Evolutionary conservation across 305 asterid genomes (phyloP), one percentile per base, ranked within the genome.

Genomic region (Euphrasia arctica): DNA sequence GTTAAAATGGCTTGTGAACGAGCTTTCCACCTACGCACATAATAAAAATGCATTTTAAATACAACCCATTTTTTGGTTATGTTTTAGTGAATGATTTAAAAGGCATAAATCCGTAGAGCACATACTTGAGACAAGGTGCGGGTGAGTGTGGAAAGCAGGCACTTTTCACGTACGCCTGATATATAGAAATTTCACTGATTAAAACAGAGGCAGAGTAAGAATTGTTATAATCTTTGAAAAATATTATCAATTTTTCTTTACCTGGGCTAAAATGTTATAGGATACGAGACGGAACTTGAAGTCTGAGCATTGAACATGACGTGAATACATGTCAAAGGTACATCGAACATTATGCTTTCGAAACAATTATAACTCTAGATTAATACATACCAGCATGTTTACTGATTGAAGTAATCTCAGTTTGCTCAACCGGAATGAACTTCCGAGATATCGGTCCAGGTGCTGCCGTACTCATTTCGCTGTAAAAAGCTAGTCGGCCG

Each of bases 201-300:
- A 13, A 51, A 51, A 15, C 9, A 39, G 43, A 7, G 43, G 0
- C 9, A 1, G 9, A 1, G 9, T 7, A 6, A 39, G 10, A 34
- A 5, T 34, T 34, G 10, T 39, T 7, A 4, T 0, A 0, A 39
- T 32, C 5, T 50, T 39, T 48, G 13, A 54, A 34, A 9, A 64
- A 11, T 18, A 29, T 18, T 59, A 3, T 3, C 4, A 22, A 5
- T 57, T 34, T 28, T 31, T 6, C 11, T 67, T 57, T 78, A 91
- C 96, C 95, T 89, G 98, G 70, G 96, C 97, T 83, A 92, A 78
- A 62, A 87, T 79, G 76, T 91, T 91, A 69, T 91, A 91, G 25
- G 98, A 89, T 25, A 87, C 91, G 47, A 91, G 77, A 62, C 95
- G 79, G 82, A 92, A 87, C 65, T 70, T 87, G 75, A 72, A 77